These are phyloP conservation scores for Straminergon stramineum DNA, from an alignment of 225 moss, liverwort and hornwort genomes.

Conservation along the genomic window DNA sequence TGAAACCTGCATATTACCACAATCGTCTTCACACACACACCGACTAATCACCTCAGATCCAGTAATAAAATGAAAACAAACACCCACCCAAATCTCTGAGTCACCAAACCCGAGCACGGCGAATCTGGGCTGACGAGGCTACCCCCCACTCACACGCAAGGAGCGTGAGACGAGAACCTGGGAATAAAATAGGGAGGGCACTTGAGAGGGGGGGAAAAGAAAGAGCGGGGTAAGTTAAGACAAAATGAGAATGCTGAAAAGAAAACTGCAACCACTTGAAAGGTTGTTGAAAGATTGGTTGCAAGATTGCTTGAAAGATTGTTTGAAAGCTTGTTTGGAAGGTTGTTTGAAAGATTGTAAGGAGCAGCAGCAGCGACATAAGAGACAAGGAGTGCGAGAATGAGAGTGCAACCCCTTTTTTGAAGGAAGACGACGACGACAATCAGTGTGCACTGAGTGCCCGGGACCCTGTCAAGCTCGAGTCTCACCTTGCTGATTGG, in stretches of 20 bases:
- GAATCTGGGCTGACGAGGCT: not conserved
- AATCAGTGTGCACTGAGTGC: not conserved
- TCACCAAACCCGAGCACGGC: not conserved
- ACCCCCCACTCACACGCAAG: not conserved
- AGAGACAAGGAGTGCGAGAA: not conserved
- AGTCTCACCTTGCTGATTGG: not conserved
- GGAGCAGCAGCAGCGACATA: not conserved
- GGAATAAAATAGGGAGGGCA: not conserved
- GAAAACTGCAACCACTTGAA: not conserved
- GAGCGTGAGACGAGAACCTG: not conserved
- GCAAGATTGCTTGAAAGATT: not conserved
- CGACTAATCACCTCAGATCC: not conserved
- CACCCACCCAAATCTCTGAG: not conserved
- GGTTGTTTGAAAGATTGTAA: not conserved
- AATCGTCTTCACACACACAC: not conserved
- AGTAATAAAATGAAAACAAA: not conserved
- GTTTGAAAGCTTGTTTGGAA: not conserved
- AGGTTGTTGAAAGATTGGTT: not conserved
- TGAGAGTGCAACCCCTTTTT: not conserved
- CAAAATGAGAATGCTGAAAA: not conserved
- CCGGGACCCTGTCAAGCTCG: not conserved
- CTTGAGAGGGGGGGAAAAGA: not conserved
- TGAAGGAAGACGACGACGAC: not conserved
- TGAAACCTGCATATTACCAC: not conserved
- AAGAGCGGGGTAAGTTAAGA: too few relatives aligned